Evolutionary conservation across 192 early-diverging fungal genomes (phyloP).

Genomic region (Coemansia sp.): DNA sequence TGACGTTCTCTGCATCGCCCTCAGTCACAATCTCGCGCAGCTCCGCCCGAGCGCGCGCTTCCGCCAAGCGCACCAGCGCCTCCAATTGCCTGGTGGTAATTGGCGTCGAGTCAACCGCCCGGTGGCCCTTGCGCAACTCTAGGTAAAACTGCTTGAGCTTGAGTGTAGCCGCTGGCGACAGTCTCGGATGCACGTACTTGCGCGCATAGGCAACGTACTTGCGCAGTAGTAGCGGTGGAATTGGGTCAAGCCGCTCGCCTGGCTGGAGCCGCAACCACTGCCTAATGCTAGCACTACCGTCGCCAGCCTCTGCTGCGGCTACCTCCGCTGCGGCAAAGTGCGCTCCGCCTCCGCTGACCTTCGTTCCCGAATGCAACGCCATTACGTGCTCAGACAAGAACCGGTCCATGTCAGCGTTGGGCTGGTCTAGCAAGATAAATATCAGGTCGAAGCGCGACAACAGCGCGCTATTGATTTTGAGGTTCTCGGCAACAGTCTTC

Average conservation of each 20-base stretch:
- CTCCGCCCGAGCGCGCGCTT: slow-evolving; percentile 79
- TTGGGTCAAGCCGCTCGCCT: slow-evolving; percentile 60
- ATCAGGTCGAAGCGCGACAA: slow-evolving; percentile 84
- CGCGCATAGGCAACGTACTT: slow-evolving; percentile 89
- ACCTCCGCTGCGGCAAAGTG: not conserved
- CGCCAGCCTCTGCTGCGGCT: not conserved
- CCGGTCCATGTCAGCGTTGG: slow-evolving; percentile 77
- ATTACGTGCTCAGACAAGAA: slow-evolving; percentile 84
- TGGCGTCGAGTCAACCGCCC: slow-evolving; percentile 67
- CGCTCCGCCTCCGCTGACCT: not conserved
- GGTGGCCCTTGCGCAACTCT: slow-evolving; percentile 65
- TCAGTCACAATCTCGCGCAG: slow-evolving; percentile 73
- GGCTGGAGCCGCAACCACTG: slow-evolving; percentile 56
- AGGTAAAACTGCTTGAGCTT: slow-evolving; percentile 76
- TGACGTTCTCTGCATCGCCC: slow-evolving; percentile 74
- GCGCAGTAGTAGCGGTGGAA: slow-evolving; percentile 69
- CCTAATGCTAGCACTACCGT: slow-evolving; percentile 4
- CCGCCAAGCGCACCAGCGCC: slow-evolving; percentile 73
- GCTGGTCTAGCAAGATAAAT: slow-evolving; percentile 81
- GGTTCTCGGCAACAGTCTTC: slow-evolving; percentile 82
- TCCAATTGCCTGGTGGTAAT: slow-evolving; percentile 87
- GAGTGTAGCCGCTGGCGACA: slow-evolving; percentile 62
- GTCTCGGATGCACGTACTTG: slow-evolving; percentile 73
- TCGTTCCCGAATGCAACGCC: slow-evolving; percentile 61
- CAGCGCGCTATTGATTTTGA: slow-evolving; percentile 73